These are phyloP conservation scores for Mollisiaceae sp. DNA, from an alignment of 2,329 filamentous ascomycete genomes.

Conservation along the genomic window DNA sequence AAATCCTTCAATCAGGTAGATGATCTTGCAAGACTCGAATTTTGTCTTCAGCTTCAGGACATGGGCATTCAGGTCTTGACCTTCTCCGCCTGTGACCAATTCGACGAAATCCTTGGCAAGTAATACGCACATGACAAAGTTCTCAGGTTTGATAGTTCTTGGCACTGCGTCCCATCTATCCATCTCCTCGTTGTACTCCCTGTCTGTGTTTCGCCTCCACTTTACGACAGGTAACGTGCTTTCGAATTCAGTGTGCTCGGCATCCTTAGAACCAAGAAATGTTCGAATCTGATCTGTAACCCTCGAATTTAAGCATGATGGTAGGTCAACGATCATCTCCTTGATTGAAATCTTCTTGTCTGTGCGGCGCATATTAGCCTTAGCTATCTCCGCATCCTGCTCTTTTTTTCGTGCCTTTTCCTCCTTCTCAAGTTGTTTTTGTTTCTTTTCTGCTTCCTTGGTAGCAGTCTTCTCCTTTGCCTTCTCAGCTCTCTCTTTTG, in stretches of 20 bases:
- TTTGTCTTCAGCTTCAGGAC: constrained; percentile 58
- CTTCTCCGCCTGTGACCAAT: constrained; percentile 55
- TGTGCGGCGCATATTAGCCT: constrained; percentile 74
- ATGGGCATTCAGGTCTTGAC: constrained; percentile 61
- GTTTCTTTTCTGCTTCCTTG: constrained; percentile 49
- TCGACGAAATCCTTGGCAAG: constrained; percentile 69
- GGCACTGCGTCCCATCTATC: constrained; percentile 56
- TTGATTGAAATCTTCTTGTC: constrained; percentile 75
- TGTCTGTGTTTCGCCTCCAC: constrained; percentile 58
- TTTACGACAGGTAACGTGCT: constrained; percentile 55
- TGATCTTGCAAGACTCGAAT: constrained; percentile 58
- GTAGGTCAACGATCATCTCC: constrained; percentile 80
- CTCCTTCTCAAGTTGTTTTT: constrained; percentile 65
- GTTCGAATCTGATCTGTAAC: constrained; percentile 53
- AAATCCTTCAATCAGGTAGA: constrained; percentile 78
- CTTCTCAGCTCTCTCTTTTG: constrained; percentile 30
- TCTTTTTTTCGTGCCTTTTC: constrained; percentile 68
- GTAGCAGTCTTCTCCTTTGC: constrained; percentile 29
- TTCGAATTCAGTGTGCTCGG: constrained; percentile 52
- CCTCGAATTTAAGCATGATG: constrained; percentile 56
- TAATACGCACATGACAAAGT: constrained; percentile 61
- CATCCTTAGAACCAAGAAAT: constrained; percentile 56
- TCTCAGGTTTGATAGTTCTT: constrained; percentile 50
- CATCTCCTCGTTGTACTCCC: constrained; percentile 52
- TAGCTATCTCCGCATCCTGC: constrained; percentile 67